Base-by-base conservation (phyloP, 2,329 filamentous ascomycete species). In the Penicillium sp. region DNA sequence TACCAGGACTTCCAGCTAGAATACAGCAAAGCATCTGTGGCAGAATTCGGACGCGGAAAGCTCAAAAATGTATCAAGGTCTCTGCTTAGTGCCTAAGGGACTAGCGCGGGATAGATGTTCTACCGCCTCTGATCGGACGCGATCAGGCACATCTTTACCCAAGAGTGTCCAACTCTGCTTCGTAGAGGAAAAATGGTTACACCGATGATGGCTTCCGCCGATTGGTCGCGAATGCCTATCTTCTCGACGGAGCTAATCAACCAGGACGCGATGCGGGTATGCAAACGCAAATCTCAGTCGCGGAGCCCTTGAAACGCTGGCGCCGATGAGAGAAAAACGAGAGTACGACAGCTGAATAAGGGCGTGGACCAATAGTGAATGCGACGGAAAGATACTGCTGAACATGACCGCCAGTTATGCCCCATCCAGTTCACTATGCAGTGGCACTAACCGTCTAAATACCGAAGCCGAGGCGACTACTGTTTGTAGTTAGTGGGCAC, bases 161-260 rank as follows among this genome's bases (percentile, higher is more conserved):
- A 6, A 74, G 79, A 10, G 66, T 83, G 69, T 71, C 71, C 52
- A 85, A 84, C 60, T 73, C 89, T 88, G 83, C 71, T 71, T 90
- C 26, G 87, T 86, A 0, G 84, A 83, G 0, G 86, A 84, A 13
- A 87, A 87, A 1, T 88, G 85, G 13, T 87, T 88, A 64, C 87
- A 89, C 69, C 83, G 83, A 33, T 88, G 84, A 82, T 89, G 89
- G 71, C 88, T 90, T 68, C 76, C 89, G 28, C 86, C 86, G 0
- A 83, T 83, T 26, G 83, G 87, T 64, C 86, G 87, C 3, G 82
- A 84, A 60, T 89, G 89, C 61, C 16, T 76, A 70, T 46, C 60
- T 69, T n/a, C 45, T 71, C 53, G 61, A 62, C 57, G 82, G 81
- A 72, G 81, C 71, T 71, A 79, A 68, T 72, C 78, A 72, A 69